Base-by-base conservation (phyloP, 2,329 filamentous ascomycete genomes). In the Alternaria arbusti region DNA sequence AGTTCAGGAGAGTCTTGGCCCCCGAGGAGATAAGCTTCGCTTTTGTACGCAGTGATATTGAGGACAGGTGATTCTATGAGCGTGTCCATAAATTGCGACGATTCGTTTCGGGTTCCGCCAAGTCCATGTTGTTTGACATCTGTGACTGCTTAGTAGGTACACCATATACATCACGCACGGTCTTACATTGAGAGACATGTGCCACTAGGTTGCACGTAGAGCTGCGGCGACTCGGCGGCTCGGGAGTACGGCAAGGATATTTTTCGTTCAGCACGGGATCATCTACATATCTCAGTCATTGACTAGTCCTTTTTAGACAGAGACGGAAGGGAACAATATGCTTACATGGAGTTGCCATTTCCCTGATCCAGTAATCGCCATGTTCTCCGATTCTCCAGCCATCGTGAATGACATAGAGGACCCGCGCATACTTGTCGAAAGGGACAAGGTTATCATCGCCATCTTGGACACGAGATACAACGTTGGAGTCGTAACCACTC, bases 161-260 rank as follows among this genome's bases (percentile, higher is more conserved):
- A 10, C 15, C 4, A n/a, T 10, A 40, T 10, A 10, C 4, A n/a
- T 17, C 15, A 40, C 8, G 32, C 3, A n/a, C 32, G 2, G 32
- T 40, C 32, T 40, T 40, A 40, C 32, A 40, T 40, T 10, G 15
- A 40, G 32, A 40, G 2, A 40, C 32, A 40, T n/a, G 0, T 40
- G 15, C 32, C 0, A 40, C 32, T 5, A 36, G n/a, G 32, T n/a
- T n/a, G 32, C 32, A 36, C 7, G 32, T 36, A 36, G 32, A n/a
- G 32, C 15, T n/a, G 7, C 1, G 1, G 32, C 1, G 3, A 8
- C 15, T n/a, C 15, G 32, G 9, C 32, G 32, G 32, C 7, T 0
- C 32, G 32, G 0, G 7, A 36, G 4, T 0, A 9, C 0, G 0
- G 30, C 30, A 36, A 3, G 4, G 9, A 0, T 0, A 0, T 6